Base-by-base conservation (phyloP, 441 rosid genomes). In the Gossypium davidsonii region DNA sequence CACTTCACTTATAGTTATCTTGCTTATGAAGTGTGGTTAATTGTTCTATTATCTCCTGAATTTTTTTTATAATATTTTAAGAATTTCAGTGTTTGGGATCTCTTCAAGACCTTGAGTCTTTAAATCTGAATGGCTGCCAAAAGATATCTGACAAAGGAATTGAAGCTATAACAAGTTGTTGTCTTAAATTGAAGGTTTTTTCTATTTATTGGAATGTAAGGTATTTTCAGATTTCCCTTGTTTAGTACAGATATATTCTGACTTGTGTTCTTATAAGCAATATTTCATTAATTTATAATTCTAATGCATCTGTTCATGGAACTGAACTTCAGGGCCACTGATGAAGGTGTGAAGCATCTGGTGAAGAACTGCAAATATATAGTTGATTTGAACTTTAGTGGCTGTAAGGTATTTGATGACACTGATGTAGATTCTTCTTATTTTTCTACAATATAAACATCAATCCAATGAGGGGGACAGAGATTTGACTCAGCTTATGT, bases 201-300 rank as follows among this genome's bases (percentile, higher is more conserved):
- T 91, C 97, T 70, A 83, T 92, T 51, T 94, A 94, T 82, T 94
- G 97, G 97, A 94, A 92, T 64, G 95, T 90, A 67, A 90, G 98
- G 98, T 94, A 83, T 31, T 78, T 64, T 72, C 61, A 64, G 28
- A 68, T 63, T 77, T 46, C 46, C 79, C 28, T 56, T 39, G 46
- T 57, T 18, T 31, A 31, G 4, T 5, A 28, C 23, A 11, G 67
- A 55, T 72, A 20, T 52, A 57, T 64, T 25, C 46, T 65, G 48
- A 58, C 39, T 48, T 67, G 2, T 49, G 58, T 67, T 67, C 10
- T 49, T n/a, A 4, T 14, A 48, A 48, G 39, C 37, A 67, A 66
- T 66, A 11, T 14, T 66, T 66, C 72, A 37, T 77, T 37, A 63
- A 28, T 28, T 69, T 73, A 51, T 21, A 49, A 17, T 51, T 44